phyloP scores from a whole-genome alignment of 352 stramenopile genomes.

The Phytophthora sansomeana region DNA sequence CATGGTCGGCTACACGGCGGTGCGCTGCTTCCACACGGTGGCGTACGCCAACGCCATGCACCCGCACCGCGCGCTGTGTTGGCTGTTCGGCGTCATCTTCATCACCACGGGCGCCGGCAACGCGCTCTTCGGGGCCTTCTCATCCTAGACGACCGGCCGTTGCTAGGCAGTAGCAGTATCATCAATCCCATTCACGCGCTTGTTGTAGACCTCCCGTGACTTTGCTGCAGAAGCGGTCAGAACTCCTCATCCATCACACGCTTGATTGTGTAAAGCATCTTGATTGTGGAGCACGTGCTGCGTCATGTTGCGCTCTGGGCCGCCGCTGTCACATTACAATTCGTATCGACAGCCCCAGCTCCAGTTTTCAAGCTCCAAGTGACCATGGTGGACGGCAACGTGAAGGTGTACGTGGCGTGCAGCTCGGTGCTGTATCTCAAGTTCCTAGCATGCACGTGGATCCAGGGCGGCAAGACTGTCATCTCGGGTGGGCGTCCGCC shows the following conservation, averaged over 20 bases:
- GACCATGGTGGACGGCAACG: conserved; percentile 23
- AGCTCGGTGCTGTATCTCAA: conserved; percentile 59
- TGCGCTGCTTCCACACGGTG: conserved; percentile 53
- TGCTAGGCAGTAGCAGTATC: conserved; percentile 14
- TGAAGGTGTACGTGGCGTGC: conserved; percentile 60
- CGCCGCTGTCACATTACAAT: too few species aligned
- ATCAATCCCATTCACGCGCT: conserved; percentile 15
- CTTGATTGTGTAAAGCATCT: too few species aligned
- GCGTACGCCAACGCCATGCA: conserved; percentile 59
- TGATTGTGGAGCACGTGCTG: too few species aligned
- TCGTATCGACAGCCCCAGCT: conserved; percentile 4
- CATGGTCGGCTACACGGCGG: conserved; percentile 55
- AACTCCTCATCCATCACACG: too few species aligned
- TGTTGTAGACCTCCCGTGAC: conserved; percentile 2
- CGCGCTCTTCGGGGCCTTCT: conserved; percentile 43
- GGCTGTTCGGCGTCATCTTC: conserved; percentile 48
- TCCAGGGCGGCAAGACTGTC: conserved; percentile 64
- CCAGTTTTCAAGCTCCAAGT: conserved; percentile 1
- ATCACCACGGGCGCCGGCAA: conserved; percentile 42
- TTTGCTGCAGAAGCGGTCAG: neutral
- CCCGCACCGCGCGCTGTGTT: conserved; percentile 53
- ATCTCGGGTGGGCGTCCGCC: conserved; percentile 47
- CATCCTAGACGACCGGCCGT: conserved; percentile 11
- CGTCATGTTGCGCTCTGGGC: too few species aligned
- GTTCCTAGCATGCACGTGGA: conserved; percentile 52